A percentile compares a stretch with the other conserved stretches of the same genome.
phyloP scores from a whole-genome alignment of 2,329 filamentous ascomycete genomes.

The Xylaria sp. region DNA sequence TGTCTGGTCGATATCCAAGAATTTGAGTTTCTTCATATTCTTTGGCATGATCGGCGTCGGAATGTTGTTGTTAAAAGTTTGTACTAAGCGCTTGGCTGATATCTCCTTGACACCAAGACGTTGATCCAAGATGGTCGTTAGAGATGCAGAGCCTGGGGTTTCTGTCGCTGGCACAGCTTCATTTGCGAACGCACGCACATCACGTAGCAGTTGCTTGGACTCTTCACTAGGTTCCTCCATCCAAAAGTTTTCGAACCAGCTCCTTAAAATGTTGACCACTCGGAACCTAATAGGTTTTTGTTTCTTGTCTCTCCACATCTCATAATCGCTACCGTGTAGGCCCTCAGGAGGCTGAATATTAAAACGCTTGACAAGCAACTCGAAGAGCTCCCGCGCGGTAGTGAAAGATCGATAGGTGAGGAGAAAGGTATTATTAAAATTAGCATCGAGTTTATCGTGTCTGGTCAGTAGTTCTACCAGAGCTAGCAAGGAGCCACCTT shows the following conservation, averaged over 20 bases:
- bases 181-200: constrained; percentile 88
- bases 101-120: constrained; percentile 87
- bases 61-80: constrained; percentile 81
- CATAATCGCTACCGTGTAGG: constrained; percentile 75
- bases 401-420: constrained; percentile 97
- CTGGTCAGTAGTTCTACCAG: constrained; percentile 94
- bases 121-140: constrained; percentile 89
- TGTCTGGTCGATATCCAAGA: constrained; percentile 92
- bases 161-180: constrained; percentile 93
- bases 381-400: constrained; percentile 85
- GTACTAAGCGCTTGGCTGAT: constrained; percentile 81
- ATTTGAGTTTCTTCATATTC: constrained; percentile 99
- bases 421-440: constrained; percentile 97
- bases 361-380: constrained; percentile 89
- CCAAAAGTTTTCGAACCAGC: constrained; percentile 98
- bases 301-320: constrained; percentile 90
- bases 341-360: constrained; percentile 89
- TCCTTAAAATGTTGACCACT: constrained; percentile 97
- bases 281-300: constrained; percentile 95
- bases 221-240: constrained; percentile 92
- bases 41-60: constrained; percentile 92
- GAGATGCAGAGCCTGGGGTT: constrained; percentile 82
- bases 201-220: constrained; percentile 81
- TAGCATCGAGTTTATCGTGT: constrained; percentile 93
- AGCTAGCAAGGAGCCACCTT: constrained; percentile 86